Evolutionary conservation across 2,329 filamentous ascomycete species (phyloP).

Genomic region (Decorospora gaudefroyi): DNA sequence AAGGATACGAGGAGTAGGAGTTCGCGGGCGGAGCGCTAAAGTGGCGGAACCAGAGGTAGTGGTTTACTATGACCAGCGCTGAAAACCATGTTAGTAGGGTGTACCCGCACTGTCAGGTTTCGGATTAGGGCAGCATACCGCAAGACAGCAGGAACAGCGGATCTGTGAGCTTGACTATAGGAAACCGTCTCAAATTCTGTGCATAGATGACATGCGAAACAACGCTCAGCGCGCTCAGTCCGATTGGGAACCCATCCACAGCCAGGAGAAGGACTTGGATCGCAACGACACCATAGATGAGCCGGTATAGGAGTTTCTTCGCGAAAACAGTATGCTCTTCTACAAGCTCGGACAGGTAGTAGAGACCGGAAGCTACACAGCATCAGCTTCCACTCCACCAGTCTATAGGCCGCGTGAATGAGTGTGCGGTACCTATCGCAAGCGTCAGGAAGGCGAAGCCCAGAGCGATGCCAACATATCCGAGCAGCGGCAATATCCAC

Average conservation of each 20-base stretch:
- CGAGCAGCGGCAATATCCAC: slow-evolving; percentile 94
- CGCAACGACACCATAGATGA: slow-evolving; percentile 82
- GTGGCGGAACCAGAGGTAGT: slow-evolving; percentile 94
- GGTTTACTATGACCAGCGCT: slow-evolving; percentile 85
- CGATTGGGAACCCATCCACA: slow-evolving; percentile 83
- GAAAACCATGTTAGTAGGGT: slow-evolving; percentile 9
- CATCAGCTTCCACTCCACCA: slow-evolving; percentile 8
- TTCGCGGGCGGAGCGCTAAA: slow-evolving; percentile 68
- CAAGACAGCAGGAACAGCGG: slow-evolving; percentile 86
- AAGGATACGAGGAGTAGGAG: slow-evolving; percentile 60
- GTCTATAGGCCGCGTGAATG: not conserved
- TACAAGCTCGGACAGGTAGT: slow-evolving; percentile 96
- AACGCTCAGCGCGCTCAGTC: slow-evolving; percentile 74
- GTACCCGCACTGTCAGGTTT: not conserved
- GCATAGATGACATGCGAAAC: slow-evolving; percentile 82
- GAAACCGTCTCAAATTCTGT: slow-evolving; percentile 78
- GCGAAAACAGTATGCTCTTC: slow-evolving; percentile 96
- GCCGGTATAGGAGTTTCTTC: slow-evolving; percentile 78
- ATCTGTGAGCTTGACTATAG: slow-evolving; percentile 82
- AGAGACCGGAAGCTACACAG: slow-evolving; percentile 81
- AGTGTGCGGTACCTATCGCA: slow-evolving; percentile 70
- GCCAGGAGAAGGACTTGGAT: slow-evolving; percentile 75
- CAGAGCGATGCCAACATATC: slow-evolving; percentile 82
- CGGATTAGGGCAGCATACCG: slow-evolving; percentile 55
- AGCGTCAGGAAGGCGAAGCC: slow-evolving; percentile 95